Evolutionary conservation across 2,329 filamentous ascomycete species (phyloP).

Genomic region (Apiospora phragmitis): DNA sequence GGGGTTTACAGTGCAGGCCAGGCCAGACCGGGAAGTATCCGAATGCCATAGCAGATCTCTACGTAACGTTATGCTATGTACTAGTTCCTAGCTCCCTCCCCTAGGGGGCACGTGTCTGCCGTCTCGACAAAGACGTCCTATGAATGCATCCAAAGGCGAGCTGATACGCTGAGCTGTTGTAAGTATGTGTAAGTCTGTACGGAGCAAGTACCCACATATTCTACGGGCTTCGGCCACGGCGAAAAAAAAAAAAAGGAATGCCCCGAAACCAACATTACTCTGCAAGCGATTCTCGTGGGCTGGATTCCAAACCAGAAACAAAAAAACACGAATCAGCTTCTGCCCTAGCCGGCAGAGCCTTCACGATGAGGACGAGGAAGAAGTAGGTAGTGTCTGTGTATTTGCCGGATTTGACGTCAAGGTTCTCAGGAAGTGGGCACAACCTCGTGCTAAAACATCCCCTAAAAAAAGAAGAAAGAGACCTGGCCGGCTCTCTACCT

Average conservation of each 20-base stretch:
- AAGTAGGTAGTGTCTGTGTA: background rate
- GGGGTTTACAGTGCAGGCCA: background rate
- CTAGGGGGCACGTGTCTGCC: background rate
- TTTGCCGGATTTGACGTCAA: background rate
- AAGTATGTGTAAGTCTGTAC: too few relatives aligned
- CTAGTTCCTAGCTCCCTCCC: background rate
- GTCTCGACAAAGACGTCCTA: too few relatives aligned
- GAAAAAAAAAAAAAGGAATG: background rate
- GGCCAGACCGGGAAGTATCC: conserved; percentile 1
- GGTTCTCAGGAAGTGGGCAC: background rate
- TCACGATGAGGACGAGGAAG: background rate
- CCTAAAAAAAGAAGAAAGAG: background rate
- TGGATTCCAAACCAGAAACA: background rate
- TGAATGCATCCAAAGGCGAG: background rate
- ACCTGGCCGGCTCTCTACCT: background rate
- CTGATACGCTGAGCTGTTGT: background rate
- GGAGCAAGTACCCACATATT: background rate
- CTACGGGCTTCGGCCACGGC: background rate
- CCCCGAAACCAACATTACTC: background rate
- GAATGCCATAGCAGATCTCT: background rate
- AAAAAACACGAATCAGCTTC: background rate
- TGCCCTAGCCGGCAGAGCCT: background rate
- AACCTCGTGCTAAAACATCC: too few relatives aligned
- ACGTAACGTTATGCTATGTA: background rate
- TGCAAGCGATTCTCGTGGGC: background rate